phyloP scores from a whole-genome alignment of 1,284 basidiomycete species.

The Tilletia walkeri region DNA sequence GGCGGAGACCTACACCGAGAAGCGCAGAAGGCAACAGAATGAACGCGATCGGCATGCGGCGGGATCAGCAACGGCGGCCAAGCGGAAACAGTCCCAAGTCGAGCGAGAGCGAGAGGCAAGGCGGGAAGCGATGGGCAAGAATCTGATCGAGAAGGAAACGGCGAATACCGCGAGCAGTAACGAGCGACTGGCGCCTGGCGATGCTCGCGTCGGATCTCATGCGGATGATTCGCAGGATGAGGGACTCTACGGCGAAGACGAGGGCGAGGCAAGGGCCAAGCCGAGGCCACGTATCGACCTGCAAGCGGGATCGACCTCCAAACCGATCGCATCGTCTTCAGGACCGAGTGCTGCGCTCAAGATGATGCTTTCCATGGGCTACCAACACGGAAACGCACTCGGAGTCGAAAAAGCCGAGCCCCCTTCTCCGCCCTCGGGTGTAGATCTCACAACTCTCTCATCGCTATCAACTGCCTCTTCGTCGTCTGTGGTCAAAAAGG shows the following conservation, averaged over 20 bases:
- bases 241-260: not conserved
- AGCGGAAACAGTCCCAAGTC: not conserved
- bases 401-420: constrained; percentile 8
- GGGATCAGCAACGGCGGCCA: not conserved
- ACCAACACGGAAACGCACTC: constrained; percentile 20
- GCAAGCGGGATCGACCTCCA: no score
- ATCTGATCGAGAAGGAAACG: constrained; percentile 14
- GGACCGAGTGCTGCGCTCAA: constrained; percentile 23
- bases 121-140: constrained; percentile 14
- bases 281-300: not conserved
- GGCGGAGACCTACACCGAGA: not conserved
- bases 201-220: no score
- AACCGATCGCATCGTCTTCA: not conserved
- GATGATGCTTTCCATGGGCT: constrained; percentile 28
- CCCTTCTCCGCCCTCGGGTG: not conserved
- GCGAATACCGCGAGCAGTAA: no score
- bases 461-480: not conserved
- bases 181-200: no score
- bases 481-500: not conserved
- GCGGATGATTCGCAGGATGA: not conserved
- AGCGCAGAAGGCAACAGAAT: constrained; percentile 18
- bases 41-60: constrained; percentile 1
- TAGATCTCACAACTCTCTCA: not conserved
- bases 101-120: constrained; percentile 20
- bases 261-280: not conserved